A percentile compares a stretch with the other conserved stretches of the same genome.
These are phyloP conservation scores for Colletotrichum sidae DNA, from an alignment of 2,329 filamentous ascomycete species.

Conservation along the genomic window DNA sequence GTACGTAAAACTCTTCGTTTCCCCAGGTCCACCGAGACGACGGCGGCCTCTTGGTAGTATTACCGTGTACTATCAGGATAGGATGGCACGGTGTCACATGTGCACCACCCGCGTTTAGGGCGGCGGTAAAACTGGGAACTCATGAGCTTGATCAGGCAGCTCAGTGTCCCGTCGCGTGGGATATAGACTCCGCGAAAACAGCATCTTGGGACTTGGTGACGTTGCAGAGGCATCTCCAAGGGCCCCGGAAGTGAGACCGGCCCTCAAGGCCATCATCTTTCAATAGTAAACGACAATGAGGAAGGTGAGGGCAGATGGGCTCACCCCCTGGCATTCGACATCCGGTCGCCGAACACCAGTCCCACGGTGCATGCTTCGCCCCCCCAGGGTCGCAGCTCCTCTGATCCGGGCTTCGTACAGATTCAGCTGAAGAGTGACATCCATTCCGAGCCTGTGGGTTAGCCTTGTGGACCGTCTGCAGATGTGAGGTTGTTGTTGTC, in stretches of 20 bases:
- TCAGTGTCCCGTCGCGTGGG: neutral
- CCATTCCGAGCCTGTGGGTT: slow-evolving; percentile 13
- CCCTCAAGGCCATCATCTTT: too few relatives aligned
- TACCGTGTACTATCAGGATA: neutral
- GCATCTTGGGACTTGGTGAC: neutral
- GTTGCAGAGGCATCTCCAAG: neutral
- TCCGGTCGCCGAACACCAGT: neutral
- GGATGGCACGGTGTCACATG: slow-evolving; percentile 13
- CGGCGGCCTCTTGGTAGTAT: too few relatives aligned
- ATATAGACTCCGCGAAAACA: neutral
- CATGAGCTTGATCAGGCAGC: slow-evolving; percentile 14
- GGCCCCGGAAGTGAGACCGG: too few relatives aligned
- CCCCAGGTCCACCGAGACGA: slow-evolving; percentile 14
- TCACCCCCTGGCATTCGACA: too few relatives aligned
- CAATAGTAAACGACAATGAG: too few relatives aligned
- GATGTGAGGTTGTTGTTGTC: neutral
- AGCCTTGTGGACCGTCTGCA: slow-evolving; percentile 25
- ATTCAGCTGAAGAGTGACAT: slow-evolving; percentile 17
- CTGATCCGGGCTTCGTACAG: slow-evolving; percentile 9
- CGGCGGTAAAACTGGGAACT: slow-evolving; percentile 6
- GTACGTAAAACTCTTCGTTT: slow-evolving; percentile 29
- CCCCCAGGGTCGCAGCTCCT: neutral
- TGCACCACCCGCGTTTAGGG: neutral
- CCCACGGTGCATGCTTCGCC: neutral
- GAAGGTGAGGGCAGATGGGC: too few relatives aligned